phyloP scores from a whole-genome alignment of 805 yeast genomes.

The Metschnikowia bowlesiae region DNA sequence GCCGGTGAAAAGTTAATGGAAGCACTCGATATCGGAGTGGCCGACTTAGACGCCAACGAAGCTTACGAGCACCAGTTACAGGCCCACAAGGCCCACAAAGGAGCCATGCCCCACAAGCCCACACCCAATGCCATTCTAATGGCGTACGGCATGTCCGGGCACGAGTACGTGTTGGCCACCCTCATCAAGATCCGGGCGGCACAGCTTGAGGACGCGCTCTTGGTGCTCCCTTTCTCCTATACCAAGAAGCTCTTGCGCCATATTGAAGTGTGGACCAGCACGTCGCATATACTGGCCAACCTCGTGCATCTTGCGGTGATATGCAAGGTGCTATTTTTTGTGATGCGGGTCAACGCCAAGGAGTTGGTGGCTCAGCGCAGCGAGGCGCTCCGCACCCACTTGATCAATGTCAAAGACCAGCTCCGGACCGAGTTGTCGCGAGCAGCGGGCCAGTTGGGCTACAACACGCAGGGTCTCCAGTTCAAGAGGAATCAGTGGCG shows the following conservation, averaged over 20 bases:
- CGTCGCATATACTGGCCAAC: conserved; percentile 36
- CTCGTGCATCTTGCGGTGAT: conserved; percentile 56
- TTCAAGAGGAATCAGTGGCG: conserved; percentile 77
- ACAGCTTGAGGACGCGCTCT: conserved; percentile 86
- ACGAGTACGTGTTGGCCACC: conserved; percentile 71
- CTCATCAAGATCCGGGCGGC: conserved; percentile 69
- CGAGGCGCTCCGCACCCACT: conserved; percentile 55
- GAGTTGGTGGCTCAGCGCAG: conserved; percentile 74
- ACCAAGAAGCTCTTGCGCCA: conserved; percentile 66
- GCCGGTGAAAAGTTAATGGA: conserved; percentile 93
- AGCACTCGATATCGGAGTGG: conserved; percentile 78
- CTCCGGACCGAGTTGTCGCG: conserved; percentile 53
- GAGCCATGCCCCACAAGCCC: conserved; percentile 55
- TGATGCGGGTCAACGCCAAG: conserved; percentile 67
- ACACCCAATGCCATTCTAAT: conserved; percentile 65
- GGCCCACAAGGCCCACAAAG: conserved; percentile 35
- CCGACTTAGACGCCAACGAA: conserved; percentile 57
- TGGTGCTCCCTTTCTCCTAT: conserved; percentile 87
- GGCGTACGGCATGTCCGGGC: conserved; percentile 69
- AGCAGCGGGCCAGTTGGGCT: conserved; percentile 64
- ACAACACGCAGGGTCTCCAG: conserved; percentile 77
- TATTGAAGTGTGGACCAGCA: conserved; percentile 67
- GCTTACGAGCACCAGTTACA: conserved; percentile 45
- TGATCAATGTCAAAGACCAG: conserved; percentile 58
- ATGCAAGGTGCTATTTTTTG: conserved; percentile 71